A percentile compares a stretch with the other conserved stretches of the same genome.
Evolutionary conservation across 2,329 filamentous ascomycete species (phyloP).

Genomic region (Botrytis aclada): DNA sequence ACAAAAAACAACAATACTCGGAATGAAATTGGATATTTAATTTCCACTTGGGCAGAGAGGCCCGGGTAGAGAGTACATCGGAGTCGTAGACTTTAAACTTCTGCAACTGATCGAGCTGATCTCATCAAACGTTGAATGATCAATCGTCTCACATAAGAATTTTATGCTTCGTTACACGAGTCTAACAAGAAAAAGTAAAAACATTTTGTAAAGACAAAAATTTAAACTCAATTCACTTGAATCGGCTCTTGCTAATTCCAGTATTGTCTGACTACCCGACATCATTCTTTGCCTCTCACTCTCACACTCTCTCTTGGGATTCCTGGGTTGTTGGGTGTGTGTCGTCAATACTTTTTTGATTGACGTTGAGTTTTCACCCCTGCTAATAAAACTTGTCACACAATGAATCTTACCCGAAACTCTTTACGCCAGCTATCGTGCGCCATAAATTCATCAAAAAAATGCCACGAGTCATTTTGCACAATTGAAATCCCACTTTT

Average conservation of each 20-base stretch:
- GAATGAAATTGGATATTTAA: neutral
- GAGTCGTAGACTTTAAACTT: neutral
- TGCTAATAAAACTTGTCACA: neutral
- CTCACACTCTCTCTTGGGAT: neutral
- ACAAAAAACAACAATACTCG: neutral
- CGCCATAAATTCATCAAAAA: neutral
- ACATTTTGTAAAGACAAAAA: neutral
- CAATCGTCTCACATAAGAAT: conserved; percentile 17
- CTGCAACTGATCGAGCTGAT: neutral
- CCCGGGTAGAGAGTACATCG: neutral
- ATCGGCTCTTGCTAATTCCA: neutral
- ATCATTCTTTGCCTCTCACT: neutral
- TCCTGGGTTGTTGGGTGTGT: neutral
- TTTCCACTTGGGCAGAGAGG: neutral
- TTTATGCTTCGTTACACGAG: neutral
- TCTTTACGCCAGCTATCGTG: neutral
- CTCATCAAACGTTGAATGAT: neutral
- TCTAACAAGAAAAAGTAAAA: neutral
- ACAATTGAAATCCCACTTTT: conserved; percentile 7
- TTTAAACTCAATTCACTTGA: neutral
- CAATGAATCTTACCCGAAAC: conserved; percentile 2
- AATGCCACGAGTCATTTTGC: conserved; percentile 16
- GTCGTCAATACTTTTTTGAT: neutral
- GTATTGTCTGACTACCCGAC: neutral
- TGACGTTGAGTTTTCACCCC: conserved; percentile 2